Conservation (phyloP, 176 grass and related monocot genomes). For the Carex littledalei region DNA sequence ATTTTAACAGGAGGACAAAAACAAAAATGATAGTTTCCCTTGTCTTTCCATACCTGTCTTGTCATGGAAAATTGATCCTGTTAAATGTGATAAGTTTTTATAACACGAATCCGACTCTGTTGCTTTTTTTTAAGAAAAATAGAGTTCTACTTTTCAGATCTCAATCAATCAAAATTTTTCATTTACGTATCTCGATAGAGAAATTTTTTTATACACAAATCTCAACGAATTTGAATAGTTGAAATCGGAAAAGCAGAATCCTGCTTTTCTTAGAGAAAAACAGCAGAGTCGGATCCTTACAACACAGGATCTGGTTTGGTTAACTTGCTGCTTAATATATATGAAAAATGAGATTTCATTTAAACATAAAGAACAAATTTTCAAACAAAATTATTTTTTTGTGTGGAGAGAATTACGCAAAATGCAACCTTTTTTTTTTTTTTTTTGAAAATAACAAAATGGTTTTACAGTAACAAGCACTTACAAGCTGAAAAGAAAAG, state of each 20-base stretch:
- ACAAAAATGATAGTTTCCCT: background rate
- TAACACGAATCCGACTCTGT: too few species aligned
- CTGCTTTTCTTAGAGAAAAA: too few species aligned
- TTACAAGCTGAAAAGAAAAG: too few species aligned
- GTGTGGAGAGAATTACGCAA: background rate
- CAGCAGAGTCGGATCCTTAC: background rate
- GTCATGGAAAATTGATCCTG: background rate
- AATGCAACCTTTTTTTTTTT: too few species aligned
- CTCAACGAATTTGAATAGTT: too few species aligned
- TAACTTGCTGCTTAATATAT: background rate
- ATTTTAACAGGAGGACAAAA: background rate
- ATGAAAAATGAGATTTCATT: background rate
- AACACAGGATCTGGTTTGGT: background rate
- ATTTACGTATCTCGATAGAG: too few species aligned
- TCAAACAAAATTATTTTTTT: background rate
- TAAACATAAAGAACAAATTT: background rate
- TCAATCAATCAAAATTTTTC: too few species aligned
- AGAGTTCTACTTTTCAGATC: too few species aligned
- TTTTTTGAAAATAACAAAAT: background rate
- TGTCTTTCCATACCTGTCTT: background rate
- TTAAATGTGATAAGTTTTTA: background rate
- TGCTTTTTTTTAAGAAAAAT: too few species aligned
- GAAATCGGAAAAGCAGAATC: too few species aligned
- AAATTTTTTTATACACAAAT: too few species aligned
- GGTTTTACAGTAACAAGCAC: background rate